Conservation (phyloP, 1,284 basidiomycete species). For the Ganoderma multipileum region DNA sequence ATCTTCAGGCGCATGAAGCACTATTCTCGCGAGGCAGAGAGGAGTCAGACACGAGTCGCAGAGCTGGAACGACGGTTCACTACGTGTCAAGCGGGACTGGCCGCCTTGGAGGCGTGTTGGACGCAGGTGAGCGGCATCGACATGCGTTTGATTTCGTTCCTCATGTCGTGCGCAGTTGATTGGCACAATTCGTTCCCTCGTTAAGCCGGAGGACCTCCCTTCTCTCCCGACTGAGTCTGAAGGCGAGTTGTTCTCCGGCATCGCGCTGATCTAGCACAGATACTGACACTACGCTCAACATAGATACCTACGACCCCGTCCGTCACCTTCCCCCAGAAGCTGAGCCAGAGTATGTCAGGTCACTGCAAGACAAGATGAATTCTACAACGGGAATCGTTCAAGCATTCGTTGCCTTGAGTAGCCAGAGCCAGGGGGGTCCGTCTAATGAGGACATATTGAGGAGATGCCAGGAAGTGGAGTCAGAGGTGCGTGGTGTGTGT, state of each 20-base stretch:
- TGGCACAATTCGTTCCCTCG: slow-evolving; percentile 69
- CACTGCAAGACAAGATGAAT: slow-evolving; percentile 61
- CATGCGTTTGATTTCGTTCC: slow-evolving; percentile 14
- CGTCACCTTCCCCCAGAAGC: slow-evolving; percentile 57
- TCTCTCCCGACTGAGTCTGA: slow-evolving; percentile 50
- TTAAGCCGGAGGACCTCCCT: slow-evolving; percentile 60
- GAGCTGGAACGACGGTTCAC: slow-evolving; percentile 78
- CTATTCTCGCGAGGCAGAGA: slow-evolving; percentile 84
- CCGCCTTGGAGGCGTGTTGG: slow-evolving; percentile 90
- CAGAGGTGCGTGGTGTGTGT: slow-evolving; percentile 56
- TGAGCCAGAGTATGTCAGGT: slow-evolving; percentile 50
- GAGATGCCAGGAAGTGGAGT: slow-evolving; percentile 60
- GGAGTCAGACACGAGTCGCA: slow-evolving; percentile 69
- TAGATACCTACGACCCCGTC: slow-evolving; percentile 59
- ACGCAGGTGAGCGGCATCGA: slow-evolving; percentile 64
- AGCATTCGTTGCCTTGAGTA: slow-evolving; percentile 59
- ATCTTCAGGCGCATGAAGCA: slow-evolving; percentile 92
- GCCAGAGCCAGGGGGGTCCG: slow-evolving; percentile 39
- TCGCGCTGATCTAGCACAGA: slow-evolving; percentile 11
- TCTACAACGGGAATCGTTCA: slow-evolving; percentile 67
- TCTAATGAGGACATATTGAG: slow-evolving; percentile 49
- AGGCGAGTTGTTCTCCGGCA: slow-evolving; percentile 43
- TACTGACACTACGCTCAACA: slow-evolving; percentile 13
- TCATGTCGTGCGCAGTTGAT: slow-evolving; percentile 56
- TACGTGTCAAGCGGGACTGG: slow-evolving; percentile 80